phyloP scores from a whole-genome alignment of 1,284 basidiomycete genomes.

The Flammula alnicola region DNA sequence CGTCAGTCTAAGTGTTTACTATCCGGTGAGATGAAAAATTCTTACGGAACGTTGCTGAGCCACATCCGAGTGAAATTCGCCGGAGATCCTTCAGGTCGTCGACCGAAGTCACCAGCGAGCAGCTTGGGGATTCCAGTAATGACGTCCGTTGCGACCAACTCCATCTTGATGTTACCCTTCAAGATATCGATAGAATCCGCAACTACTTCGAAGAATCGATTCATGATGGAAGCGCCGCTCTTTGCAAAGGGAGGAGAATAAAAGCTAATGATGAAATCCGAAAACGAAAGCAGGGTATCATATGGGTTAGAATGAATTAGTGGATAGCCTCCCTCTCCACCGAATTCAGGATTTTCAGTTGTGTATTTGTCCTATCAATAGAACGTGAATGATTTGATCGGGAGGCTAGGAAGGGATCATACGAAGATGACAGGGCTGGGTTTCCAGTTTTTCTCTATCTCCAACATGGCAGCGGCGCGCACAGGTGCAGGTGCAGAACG shows the following conservation, averaged over 20 bases:
- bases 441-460: slow-evolving; percentile 22
- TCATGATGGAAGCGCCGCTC: slow-evolving; percentile 14
- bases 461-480: slow-evolving; percentile 8
- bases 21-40: neutral
- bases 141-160: slow-evolving; percentile 21
- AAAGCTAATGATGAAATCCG: slow-evolving; percentile 12
- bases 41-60: slow-evolving; percentile 29
- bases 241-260: slow-evolving; percentile 6
- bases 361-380: slow-evolving; percentile 16
- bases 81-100: slow-evolving; percentile 18
- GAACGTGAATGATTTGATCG: no score
- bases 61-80: slow-evolving; percentile 23
- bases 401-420: slow-evolving; percentile 1
- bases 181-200: slow-evolving; percentile 16
- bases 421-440: slow-evolving; percentile 27
- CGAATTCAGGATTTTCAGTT: slow-evolving; percentile 12
- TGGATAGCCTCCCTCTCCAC: slow-evolving; percentile 16
- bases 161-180: slow-evolving; percentile 16
- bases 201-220: slow-evolving; percentile 21
- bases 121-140: slow-evolving; percentile 19
- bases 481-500: slow-evolving; percentile 4
- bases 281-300: slow-evolving; percentile 13
- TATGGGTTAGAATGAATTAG: slow-evolving; percentile 11
- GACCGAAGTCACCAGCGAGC: slow-evolving; percentile 21
- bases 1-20: neutral